Conservation (phyloP, 129 eudicot species). For the Apium graveolens region DNA sequence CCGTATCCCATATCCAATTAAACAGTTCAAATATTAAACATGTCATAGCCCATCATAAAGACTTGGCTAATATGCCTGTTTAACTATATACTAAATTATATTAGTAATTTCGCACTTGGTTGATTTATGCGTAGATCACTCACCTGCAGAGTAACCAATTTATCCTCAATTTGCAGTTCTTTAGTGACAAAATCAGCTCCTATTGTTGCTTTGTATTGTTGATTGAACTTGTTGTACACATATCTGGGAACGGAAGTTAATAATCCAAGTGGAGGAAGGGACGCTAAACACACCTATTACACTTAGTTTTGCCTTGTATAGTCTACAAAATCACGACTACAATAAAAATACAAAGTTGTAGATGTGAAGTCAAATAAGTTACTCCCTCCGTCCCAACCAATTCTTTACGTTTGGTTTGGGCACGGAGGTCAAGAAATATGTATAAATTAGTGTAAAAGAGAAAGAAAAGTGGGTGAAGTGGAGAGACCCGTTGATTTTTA, state of each 20-base stretch:
- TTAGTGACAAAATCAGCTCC: conserved; percentile 90
- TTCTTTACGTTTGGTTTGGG: too few species aligned
- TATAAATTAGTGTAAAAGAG: too few species aligned
- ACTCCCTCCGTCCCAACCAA: too few species aligned
- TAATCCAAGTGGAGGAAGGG: background rate
- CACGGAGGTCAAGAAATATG: too few species aligned
- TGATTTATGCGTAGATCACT: background rate
- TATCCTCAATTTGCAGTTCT: conserved; percentile 67
- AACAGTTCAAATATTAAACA: background rate
- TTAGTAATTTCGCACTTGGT: too few species aligned
- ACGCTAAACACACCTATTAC: background rate
- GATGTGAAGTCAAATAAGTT: too few species aligned
- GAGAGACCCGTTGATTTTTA: too few species aligned
- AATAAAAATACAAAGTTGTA: too few species aligned
- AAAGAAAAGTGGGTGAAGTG: too few species aligned
- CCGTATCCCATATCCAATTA: conserved; percentile 84
- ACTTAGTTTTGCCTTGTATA: background rate
- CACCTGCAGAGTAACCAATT: conserved; percentile 68
- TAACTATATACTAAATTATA: too few species aligned
- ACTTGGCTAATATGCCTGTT: background rate
- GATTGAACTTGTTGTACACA: conserved; percentile 46
- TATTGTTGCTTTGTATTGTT: conserved; percentile 72
- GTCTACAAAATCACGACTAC: background rate
- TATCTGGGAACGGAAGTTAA: conserved; percentile 33
- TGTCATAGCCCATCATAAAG: background rate